Conservation (phyloP, 768 basidiomycete genomes). For the Termitomyces eurrhizus region DNA sequence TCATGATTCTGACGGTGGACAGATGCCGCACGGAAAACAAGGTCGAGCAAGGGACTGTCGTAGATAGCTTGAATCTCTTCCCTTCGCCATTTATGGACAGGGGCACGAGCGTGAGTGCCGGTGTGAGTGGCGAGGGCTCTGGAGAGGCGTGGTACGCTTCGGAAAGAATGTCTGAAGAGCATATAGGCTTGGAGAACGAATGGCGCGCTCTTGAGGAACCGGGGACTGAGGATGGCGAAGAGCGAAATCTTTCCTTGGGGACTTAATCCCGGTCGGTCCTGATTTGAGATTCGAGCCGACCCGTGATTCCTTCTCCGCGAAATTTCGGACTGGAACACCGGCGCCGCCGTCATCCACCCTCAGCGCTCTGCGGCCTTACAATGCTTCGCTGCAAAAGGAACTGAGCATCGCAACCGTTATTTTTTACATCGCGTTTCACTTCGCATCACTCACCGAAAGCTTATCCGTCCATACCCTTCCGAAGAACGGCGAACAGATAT, state of each 20-base stretch:
- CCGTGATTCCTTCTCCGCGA: background rate
- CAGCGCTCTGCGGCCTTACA: background rate
- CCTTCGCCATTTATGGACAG: slow-evolving; percentile 67
- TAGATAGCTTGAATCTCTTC: slow-evolving; percentile 84
- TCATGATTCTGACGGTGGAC: slow-evolving; percentile 87
- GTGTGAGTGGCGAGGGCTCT: slow-evolving; percentile 67
- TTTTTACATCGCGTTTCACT: background rate
- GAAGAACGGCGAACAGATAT: background rate
- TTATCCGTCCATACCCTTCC: background rate
- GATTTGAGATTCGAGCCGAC: background rate
- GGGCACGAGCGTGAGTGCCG: slow-evolving; percentile 21
- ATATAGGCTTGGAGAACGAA: slow-evolving; percentile 22
- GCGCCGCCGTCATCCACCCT: background rate
- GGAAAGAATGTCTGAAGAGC: slow-evolving; percentile 31
- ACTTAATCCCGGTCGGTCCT: background rate
- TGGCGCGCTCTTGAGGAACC: background rate
- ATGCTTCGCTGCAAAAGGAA: background rate
- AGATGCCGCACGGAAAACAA: slow-evolving; percentile 81
- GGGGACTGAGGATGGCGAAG: background rate
- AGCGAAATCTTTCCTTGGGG: slow-evolving; percentile 2
- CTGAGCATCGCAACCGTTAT: too few species aligned
- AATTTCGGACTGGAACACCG: background rate
- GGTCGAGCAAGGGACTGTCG: slow-evolving; percentile 80
- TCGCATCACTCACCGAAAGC: background rate
- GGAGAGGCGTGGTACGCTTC: slow-evolving; percentile 25